Evolutionary conservation across 192 early-diverging fungal species (phyloP).

Genomic region (Powellomyces hirtus): DNA sequence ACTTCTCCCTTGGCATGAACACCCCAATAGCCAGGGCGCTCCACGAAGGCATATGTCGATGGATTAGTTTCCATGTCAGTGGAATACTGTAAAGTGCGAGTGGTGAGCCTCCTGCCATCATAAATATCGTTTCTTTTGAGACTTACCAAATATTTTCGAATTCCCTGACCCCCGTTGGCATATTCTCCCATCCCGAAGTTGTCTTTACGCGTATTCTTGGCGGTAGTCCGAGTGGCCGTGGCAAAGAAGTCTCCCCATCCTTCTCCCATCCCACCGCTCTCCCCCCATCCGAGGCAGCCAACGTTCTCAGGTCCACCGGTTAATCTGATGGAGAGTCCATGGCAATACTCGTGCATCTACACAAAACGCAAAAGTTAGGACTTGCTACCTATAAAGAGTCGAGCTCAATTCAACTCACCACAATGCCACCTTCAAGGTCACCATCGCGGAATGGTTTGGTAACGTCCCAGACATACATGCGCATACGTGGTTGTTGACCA

Average conservation of each 20-base stretch:
- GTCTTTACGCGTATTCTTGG: conserved; percentile 50
- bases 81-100: conserved; percentile 60
- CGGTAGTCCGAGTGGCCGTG: conserved; percentile 66
- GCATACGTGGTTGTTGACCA: conserved; percentile 86
- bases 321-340: conserved; percentile 87
- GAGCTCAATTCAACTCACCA: conserved; percentile 27
- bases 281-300: conserved; percentile 83
- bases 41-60: conserved; percentile 73
- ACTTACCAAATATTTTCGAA: conserved; percentile 70
- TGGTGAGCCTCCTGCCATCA: not conserved
- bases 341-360: conserved; percentile 85
- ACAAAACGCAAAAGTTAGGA: no score
- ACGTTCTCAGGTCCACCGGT: conserved; percentile 91
- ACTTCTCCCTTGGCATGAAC: conserved; percentile 92
- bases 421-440: conserved; percentile 87
- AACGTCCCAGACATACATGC: conserved; percentile 92
- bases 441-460: conserved; percentile 75
- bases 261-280: conserved; percentile 80
- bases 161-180: conserved; percentile 81
- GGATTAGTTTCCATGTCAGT: conserved; percentile 75
- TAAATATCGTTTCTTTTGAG: no score
- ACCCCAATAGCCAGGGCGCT: conserved; percentile 83
- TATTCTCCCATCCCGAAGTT: conserved; percentile 81
- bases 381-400: not conserved
- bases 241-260: conserved; percentile 95